Percentiles rank a stretch among this genome's conserved stretches.
Evolutionary conservation across 2,329 filamentous ascomycete genomes (phyloP).

Genomic region (Xylaria arbuscula): DNA sequence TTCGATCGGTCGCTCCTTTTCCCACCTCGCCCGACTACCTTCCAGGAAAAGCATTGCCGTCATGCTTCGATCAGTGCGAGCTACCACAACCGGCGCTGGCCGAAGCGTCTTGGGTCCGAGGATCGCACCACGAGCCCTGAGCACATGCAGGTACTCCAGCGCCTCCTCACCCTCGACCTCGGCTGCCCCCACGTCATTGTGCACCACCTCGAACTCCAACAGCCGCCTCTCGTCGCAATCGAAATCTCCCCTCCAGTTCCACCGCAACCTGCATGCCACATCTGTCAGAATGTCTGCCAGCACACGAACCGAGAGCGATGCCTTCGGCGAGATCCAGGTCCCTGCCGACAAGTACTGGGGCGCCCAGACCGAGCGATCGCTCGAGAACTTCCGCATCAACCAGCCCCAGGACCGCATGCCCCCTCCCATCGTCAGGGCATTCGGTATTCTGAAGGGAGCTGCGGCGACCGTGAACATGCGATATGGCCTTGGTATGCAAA

Average conservation of each 20-base stretch:
- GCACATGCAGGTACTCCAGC: constrained; percentile 52
- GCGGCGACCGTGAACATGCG: constrained; percentile 96
- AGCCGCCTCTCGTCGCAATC: constrained; percentile 36
- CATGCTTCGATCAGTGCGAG: constrained; percentile 55
- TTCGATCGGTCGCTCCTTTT: constrained; percentile 23
- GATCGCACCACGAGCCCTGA: constrained; percentile 49
- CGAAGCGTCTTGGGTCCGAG: constrained; percentile 51
- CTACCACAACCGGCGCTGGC: constrained; percentile 50
- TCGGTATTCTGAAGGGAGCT: constrained; percentile 97
- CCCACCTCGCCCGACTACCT: background rate
- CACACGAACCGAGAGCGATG: constrained; percentile 91
- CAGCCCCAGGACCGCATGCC: constrained; percentile 99
- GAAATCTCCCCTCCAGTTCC: constrained; percentile 46
- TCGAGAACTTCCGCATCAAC: constrained; percentile 99
- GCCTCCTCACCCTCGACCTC: constrained; percentile 26
- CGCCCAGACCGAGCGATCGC: constrained; percentile 93
- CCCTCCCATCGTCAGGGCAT: constrained; percentile 88
- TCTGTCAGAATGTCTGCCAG: constrained; percentile 61
- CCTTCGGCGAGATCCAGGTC: constrained; percentile 97
- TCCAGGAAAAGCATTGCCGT: constrained; percentile 15
- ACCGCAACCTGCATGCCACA: constrained; percentile 58
- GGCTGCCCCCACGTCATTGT: constrained; percentile 39
- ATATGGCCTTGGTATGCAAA: constrained; percentile 80
- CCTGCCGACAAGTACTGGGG: constrained; percentile 97
- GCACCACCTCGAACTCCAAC: constrained; percentile 40